phyloP scores from a whole-genome alignment of 73 alveolate genomes.

The Tetrahymena malaccensis region DNA sequence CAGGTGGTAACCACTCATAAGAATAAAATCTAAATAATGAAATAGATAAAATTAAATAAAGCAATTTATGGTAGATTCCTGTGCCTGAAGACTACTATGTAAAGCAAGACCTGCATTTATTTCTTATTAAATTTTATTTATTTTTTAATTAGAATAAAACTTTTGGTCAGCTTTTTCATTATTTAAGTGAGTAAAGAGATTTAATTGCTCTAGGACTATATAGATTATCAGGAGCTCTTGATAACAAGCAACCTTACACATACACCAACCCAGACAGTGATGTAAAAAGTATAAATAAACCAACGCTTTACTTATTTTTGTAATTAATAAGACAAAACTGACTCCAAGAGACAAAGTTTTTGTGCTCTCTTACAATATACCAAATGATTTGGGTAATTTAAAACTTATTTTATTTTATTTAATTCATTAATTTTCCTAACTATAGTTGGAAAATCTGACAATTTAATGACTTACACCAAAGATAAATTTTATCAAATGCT shows the following conservation, averaged over 20 bases:
- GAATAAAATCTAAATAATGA: slow-evolving; percentile 62
- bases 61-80: slow-evolving; percentile 88
- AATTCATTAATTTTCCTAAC: neutral
- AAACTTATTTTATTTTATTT: neutral
- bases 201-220: slow-evolving; percentile 82
- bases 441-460: slow-evolving; percentile 7
- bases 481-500: neutral
- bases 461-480: neutral
- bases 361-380: slow-evolving; percentile 26
- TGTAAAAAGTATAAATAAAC: neutral
- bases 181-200: slow-evolving; percentile 68
- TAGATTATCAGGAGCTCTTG: slow-evolving; percentile 91
- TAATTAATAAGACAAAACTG: neutral
- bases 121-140: too few relatives aligned
- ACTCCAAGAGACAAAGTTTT: slow-evolving; percentile 29
- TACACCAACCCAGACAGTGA: slow-evolving; percentile 81
- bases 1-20: slow-evolving; percentile 69
- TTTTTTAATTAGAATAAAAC: slow-evolving; percentile 55
- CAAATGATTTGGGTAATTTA: slow-evolving; percentile 15
- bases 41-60: slow-evolving; percentile 79
- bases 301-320: neutral
- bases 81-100: slow-evolving; percentile 90
- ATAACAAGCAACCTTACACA: slow-evolving; percentile 88
- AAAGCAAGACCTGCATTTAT: neutral
- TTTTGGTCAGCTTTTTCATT: slow-evolving; percentile 73